Evolutionary conservation across 176 grass and related monocot species (phyloP), one percentile per base, ranked within the genome.

Genomic region (Calamus simplicifolius): DNA sequence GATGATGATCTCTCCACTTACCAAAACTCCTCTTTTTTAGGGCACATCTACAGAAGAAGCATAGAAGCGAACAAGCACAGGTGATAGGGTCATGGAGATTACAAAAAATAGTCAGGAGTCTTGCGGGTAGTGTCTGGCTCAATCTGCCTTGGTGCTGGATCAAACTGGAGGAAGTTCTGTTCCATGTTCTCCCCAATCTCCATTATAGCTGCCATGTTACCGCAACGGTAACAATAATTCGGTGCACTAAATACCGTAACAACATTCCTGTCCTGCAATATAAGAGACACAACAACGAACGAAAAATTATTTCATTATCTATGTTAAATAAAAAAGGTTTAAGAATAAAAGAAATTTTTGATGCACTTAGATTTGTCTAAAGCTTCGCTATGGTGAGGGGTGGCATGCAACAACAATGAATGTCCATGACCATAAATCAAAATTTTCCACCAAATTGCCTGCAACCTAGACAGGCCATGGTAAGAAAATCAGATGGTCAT

Each of bases 31-130:
- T 57, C 6, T 57, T 26, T 58, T 58, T 58, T 25, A 15, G 56
- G 15, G 16, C 56, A 58, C 56, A 58, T 58, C 56, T 58, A 58
- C 25, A 58, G 25, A 58, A 58, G 8, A 57, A 57, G 26, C 56
- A 58, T 5, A 14, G 56, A 23, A 58, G 50, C 50, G 52, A 61
- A 83, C 74, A 75, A 78, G 73, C 70, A 77, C 78, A 59, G 69
- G 77, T 81, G 69, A 83, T 75, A 73, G 75, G 27, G 74, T 64
- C 50, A 57, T 66, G 58, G 73, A 71, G 83, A 81, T 89, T 90
- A 95, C 80, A 90, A 84, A 81, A 95, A 90, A 76, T 90, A 95
- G 76, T 95, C 90, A 3, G 90, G 90, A 29, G 90, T 95, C 57
- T 95, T 95, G 74, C 86, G 90, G 27, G 90, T 90, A 18, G 74